Conservation (phyloP, 164 flowering plant species). For the Taxillus chinensis region DNA sequence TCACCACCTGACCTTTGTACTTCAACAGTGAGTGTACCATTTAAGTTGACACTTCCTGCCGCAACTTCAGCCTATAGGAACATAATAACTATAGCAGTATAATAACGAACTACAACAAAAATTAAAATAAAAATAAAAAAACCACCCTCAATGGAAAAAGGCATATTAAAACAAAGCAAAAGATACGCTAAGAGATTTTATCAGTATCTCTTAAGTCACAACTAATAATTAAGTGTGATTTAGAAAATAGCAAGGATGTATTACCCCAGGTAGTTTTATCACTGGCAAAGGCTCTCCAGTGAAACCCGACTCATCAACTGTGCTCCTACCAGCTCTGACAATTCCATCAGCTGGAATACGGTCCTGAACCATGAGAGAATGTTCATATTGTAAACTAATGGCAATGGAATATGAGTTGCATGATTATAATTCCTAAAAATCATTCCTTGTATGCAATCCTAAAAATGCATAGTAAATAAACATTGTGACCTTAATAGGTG, state of each 20-base stretch:
- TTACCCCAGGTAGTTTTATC: conserved; percentile 88
- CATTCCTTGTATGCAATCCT: not conserved
- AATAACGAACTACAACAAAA: not conserved
- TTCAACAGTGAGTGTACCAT: conserved; percentile 89
- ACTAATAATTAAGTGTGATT: not conserved
- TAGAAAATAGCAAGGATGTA: conserved; percentile 3
- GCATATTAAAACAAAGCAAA: not conserved
- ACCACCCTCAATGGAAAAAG: not conserved
- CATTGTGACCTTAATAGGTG: not conserved
- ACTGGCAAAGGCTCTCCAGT: conserved; percentile 98
- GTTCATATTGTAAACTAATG: not conserved
- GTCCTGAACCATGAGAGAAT: conserved; percentile 41
- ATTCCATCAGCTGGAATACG: conserved; percentile 96
- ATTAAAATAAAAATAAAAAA: not conserved
- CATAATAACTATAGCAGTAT: not conserved
- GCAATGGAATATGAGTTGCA: no score
- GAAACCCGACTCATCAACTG: conserved; percentile 90
- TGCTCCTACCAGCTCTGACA: conserved; percentile 93
- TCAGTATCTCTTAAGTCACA: not conserved
- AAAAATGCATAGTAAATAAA: not conserved
- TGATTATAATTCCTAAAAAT: not conserved
- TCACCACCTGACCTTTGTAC: conserved; percentile 93
- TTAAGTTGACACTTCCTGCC: conserved; percentile 91
- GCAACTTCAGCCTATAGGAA: conserved; percentile 69
- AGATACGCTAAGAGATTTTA: not conserved